Evolutionary conservation across 495 filamentous ascomycete genomes (phyloP), one percentile per base, ranked within the genome.

Genomic region (Pyrenopolyporus hunteri): DNA sequence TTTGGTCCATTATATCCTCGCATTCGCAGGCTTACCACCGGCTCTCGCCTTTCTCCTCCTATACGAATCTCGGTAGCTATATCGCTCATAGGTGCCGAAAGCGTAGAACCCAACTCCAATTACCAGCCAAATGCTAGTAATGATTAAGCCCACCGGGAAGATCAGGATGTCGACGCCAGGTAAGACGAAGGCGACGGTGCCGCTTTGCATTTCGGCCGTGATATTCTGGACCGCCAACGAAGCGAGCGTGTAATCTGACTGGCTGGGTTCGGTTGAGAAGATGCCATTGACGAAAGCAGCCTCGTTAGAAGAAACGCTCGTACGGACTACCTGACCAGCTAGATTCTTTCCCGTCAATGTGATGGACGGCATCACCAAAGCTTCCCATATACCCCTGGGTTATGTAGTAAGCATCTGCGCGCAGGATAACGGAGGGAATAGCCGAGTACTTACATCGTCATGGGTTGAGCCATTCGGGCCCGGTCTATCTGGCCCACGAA

Each of bases 201-300:
- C 77, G 47, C 77, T 74, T 28, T 58, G 59, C 14, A 81, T 48
- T 5, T 60, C 46, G 0, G 44, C 61, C 1, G 75, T 57, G n/a
- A 74, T 59, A 4, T 62, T 62, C 17, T 76, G 57, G 26, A 79
- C 75, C 0, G 73, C 75, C 17, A 74, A 46, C 43, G 77, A 62
- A n/a, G 80, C 73, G n/a, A 69, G 44, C 25, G 69, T 63, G 17
- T 78, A 73, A 31, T 69, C 72, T 42, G 77, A 78, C 64, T 77
- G 67, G 64, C 77, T 62, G 16, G 76, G 71, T 33, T 77, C 68
- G 19, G 80, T 71, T 0, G 84, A 78, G 63, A 92, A 90, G 42
- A 87, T 80, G 23, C 89, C 89, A 17, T 78, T 79, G 36, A 92
- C 82, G 45, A 91, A 92, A 6, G 81, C 84, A 14, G 87, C 85